Conservation (phyloP, 108 stramenopile species). For the Craspedostauros australis region DNA sequence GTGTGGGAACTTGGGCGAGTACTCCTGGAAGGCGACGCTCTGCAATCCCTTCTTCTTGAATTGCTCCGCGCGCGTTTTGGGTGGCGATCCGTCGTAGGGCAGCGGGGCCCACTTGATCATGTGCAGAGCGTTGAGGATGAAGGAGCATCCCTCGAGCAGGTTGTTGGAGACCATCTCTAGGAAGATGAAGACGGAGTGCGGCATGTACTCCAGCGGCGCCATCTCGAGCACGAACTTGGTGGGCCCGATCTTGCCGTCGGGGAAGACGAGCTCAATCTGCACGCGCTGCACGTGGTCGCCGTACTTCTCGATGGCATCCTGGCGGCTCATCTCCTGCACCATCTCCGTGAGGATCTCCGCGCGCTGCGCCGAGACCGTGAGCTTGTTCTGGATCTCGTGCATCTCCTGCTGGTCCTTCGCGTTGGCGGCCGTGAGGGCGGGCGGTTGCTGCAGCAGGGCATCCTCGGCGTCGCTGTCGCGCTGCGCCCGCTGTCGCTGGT, state of each 20-base stretch:
- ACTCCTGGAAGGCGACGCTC: conserved; percentile 69
- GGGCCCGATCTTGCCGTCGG: conserved; percentile 15
- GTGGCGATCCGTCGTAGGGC: conserved; percentile 29
- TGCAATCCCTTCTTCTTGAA: conserved; percentile 47
- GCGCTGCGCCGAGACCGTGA: conserved; percentile 16
- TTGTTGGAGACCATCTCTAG: conserved; percentile 41
- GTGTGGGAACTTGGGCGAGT: conserved; percentile 64
- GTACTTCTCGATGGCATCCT: conserved; percentile 24
- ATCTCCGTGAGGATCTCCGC: conserved; percentile 20
- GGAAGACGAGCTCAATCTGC: conserved; percentile 59
- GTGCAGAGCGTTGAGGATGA: conserved; percentile 44
- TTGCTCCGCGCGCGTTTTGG: conserved; percentile 16
- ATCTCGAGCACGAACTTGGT: conserved; percentile 54
- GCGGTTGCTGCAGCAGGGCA: no score
- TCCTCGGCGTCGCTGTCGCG: no score
- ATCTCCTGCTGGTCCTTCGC: conserved; percentile 19
- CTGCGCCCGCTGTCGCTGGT: conserved; percentile 10
- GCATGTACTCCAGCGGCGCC: conserved; percentile 69
- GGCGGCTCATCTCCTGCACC: conserved; percentile 22
- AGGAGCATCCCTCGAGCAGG: conserved; percentile 46
- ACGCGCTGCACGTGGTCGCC: conserved; percentile 62
- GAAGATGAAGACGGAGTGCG: conserved; percentile 68
- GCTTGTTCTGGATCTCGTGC: conserved; percentile 12
- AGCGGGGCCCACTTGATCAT: conserved; percentile 52
- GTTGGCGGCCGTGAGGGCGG: no score